A percentile compares a stretch with the other conserved stretches of the same genome.
Conservation (phyloP, 2,329 filamentous ascomycete species). For the Leptodontidium sp. region DNA sequence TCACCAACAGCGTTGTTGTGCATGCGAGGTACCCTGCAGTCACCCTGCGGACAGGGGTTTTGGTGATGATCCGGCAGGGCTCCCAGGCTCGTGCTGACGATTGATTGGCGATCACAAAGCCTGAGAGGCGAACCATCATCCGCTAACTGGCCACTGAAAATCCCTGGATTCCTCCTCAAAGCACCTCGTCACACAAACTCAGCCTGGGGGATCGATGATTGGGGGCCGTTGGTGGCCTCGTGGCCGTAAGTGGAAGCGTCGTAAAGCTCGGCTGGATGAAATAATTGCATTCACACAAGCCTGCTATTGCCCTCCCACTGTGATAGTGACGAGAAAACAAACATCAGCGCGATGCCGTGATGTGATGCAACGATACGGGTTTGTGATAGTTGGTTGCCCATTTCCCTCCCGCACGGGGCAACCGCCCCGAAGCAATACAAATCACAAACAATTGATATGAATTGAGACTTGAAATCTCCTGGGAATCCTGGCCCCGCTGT, state of each 20-base stretch:
- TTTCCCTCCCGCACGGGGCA: background rate
- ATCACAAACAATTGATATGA: background rate
- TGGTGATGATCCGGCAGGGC: conserved; percentile 6
- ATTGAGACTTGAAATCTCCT: too few species aligned
- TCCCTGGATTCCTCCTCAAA: background rate
- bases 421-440: conserved; percentile 17
- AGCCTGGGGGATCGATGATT: conserved; percentile 13
- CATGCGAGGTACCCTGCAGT: conserved; percentile 37
- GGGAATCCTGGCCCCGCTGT: too few species aligned
- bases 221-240: conserved; percentile 20
- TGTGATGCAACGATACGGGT: background rate
- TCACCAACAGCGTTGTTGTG: conserved; percentile 20
- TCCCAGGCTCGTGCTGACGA: conserved; percentile 27
- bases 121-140: conserved; percentile 7
- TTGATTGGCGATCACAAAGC: conserved; percentile 37
- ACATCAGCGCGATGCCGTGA: background rate
- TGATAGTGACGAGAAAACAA: conserved; percentile 18
- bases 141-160: background rate
- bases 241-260: background rate
- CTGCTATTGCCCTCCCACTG: background rate
- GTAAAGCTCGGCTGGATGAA: conserved; percentile 1
- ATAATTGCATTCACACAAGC: background rate
- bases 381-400: too few species aligned
- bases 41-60: conserved; percentile 22
- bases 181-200: conserved; percentile 16